Conservation (phyloP, 2,329 filamentous ascomycete genomes). For the Sphaerulina musiva region DNA sequence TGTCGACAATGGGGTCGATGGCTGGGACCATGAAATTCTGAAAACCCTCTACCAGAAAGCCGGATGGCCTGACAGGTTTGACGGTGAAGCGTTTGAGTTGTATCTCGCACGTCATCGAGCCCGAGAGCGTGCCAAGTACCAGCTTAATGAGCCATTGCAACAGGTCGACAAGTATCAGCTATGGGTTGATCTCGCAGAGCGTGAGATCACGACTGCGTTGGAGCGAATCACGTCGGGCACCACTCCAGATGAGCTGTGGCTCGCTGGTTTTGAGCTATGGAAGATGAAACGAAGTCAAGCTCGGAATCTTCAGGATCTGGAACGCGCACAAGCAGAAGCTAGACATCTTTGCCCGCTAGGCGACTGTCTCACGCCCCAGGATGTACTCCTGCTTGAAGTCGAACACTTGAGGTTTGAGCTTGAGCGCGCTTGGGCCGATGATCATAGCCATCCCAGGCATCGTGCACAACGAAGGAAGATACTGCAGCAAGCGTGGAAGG, state of each 20-base stretch:
- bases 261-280: background rate
- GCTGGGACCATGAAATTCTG: background rate
- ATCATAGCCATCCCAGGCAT: background rate
- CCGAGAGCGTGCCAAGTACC: background rate
- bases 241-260: background rate
- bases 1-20: background rate
- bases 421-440: background rate
- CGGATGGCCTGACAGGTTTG: conserved; percentile 1
- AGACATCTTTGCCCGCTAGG: background rate
- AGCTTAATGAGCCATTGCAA: background rate
- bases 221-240: background rate
- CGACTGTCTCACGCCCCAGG: background rate
- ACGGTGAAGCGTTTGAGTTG: background rate
- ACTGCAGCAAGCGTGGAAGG: background rate
- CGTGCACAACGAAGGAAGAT: background rate
- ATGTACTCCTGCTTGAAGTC: background rate
- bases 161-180: background rate
- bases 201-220: background rate
- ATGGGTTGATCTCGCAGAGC: background rate
- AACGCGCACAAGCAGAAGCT: background rate
- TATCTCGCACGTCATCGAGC: background rate
- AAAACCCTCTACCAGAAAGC: background rate
- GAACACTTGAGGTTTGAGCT: background rate
- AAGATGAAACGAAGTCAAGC: background rate
- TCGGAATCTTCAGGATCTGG: background rate